These are phyloP conservation scores for Pseudogymnoascus sp. DNA, from an alignment of 2,329 filamentous ascomycete species.

Conservation along the genomic window DNA sequence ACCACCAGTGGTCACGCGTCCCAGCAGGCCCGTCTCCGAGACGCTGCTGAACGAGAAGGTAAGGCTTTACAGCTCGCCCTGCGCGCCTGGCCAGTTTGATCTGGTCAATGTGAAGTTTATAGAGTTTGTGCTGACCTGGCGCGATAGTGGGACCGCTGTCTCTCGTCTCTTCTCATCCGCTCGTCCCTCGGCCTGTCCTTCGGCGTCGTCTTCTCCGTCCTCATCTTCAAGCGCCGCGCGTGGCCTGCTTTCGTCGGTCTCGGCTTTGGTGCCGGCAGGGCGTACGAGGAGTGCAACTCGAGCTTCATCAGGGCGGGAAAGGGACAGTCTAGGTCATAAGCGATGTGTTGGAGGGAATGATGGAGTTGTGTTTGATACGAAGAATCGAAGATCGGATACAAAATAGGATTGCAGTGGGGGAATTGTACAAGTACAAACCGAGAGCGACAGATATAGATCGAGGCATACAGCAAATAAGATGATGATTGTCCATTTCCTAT, in stretches of 20 bases:
- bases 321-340: slow-evolving; percentile 8
- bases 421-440: slow-evolving; percentile 6
- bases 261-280: slow-evolving; percentile 90
- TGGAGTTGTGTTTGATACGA: slow-evolving; percentile 2
- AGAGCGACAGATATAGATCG: neutral
- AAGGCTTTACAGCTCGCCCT: slow-evolving; percentile 8
- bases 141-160: slow-evolving; percentile 88
- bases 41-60: slow-evolving; percentile 99
- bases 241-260: slow-evolving; percentile 95
- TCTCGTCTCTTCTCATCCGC: slow-evolving; percentile 95
- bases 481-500: neutral
- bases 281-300: slow-evolving; percentile 93
- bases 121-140: neutral
- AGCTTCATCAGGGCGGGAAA: slow-evolving; percentile 26
- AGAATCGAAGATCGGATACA: neutral
- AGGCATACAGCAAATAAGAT: neutral
- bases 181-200: slow-evolving; percentile 93
- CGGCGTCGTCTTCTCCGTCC: slow-evolving; percentile 96
- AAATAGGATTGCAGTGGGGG: neutral
- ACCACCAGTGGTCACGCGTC: slow-evolving; percentile 59
- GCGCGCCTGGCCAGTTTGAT: neutral
- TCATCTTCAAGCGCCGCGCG: slow-evolving; percentile 94
- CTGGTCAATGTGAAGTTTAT: neutral
- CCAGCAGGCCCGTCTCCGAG: slow-evolving; percentile 81
- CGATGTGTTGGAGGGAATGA: neutral